A percentile compares a stretch with the other conserved stretches of the same genome.
Evolutionary conservation across 2,329 filamentous ascomycete genomes (phyloP).

Genomic region (Phaeosphaeriaceae sp.): DNA sequence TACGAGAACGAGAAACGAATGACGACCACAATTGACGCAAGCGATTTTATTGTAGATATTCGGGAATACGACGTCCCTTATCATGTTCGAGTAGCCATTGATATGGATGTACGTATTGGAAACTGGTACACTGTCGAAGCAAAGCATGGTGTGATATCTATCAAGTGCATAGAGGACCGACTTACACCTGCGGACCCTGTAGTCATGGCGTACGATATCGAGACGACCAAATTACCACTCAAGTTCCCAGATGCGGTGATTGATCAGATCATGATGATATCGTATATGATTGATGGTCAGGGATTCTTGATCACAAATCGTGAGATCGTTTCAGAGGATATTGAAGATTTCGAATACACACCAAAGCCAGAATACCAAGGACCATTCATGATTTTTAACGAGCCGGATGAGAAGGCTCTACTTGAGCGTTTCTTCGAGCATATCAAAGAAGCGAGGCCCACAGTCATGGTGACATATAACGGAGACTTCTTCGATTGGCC

Average conservation of each 20-base stretch:
- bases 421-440: slow-evolving; percentile 94
- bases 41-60: slow-evolving; percentile 97
- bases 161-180: slow-evolving; percentile 85
- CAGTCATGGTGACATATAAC: slow-evolving; percentile 99
- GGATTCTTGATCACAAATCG: slow-evolving; percentile 98
- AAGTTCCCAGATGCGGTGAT: slow-evolving; percentile 96
- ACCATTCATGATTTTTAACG: slow-evolving; percentile 97
- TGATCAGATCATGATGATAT: slow-evolving; percentile 99
- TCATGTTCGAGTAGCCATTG: slow-evolving; percentile 98
- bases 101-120: slow-evolving; percentile 93
- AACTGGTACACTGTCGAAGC: slow-evolving; percentile 97
- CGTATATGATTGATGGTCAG: slow-evolving; percentile 99
- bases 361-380: slow-evolving; percentile 95
- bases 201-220: slow-evolving; percentile 99
- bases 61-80: slow-evolving; percentile 99
- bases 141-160: slow-evolving; percentile 85
- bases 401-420: slow-evolving; percentile 86
- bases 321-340: slow-evolving; percentile 97
- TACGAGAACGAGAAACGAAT: slow-evolving; percentile 80
- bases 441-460: slow-evolving; percentile 92
- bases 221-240: slow-evolving; percentile 91
- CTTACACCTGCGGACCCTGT: slow-evolving; percentile 91
- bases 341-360: slow-evolving; percentile 97
- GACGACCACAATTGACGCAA: slow-evolving; percentile 83
- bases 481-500: slow-evolving; percentile 99